A percentile compares a stretch with the other conserved stretches of the same genome.
Conservation (phyloP, 2,329 filamentous ascomycete genomes). For the Aspergillus ochraceus region DNA sequence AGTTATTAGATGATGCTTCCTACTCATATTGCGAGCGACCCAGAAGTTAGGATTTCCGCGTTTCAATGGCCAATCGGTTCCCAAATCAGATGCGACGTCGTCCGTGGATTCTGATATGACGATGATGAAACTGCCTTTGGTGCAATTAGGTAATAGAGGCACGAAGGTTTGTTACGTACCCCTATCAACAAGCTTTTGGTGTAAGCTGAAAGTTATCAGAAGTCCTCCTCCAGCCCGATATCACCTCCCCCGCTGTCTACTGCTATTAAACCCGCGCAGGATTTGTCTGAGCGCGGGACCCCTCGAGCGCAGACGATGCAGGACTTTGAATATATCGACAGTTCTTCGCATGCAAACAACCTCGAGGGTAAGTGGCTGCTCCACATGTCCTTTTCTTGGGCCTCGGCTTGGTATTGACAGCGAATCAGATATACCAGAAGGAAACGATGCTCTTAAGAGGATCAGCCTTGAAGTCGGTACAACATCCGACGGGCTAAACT, state of each 20-base stretch:
- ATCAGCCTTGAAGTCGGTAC: conserved; percentile 19
- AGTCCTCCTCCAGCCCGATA: conserved; percentile 44
- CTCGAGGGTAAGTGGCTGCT: conserved; percentile 63
- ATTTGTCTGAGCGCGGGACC: conserved; percentile 69
- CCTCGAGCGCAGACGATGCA: conserved; percentile 80
- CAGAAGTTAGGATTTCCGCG: conserved; percentile 9
- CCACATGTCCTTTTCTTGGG: not conserved
- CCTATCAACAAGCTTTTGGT: not conserved
- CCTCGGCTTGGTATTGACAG: conserved; percentile 20
- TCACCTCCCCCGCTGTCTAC: conserved; percentile 74
- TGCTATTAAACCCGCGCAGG: conserved; percentile 65
- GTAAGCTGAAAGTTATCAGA: conserved; percentile 18
- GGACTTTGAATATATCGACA: conserved; percentile 62
- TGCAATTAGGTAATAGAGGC: conserved; percentile 16
- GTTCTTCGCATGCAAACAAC: conserved; percentile 64
- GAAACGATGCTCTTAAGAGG: conserved; percentile 18
- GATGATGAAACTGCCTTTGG: not conserved
- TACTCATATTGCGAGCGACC: not conserved
- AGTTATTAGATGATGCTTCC: not conserved
- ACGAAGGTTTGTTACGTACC: not conserved
- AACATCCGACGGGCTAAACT: conserved; percentile 23
- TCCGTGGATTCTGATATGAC: conserved; percentile 1
- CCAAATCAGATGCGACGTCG: conserved; percentile 7
- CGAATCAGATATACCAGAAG: conserved; percentile 35
- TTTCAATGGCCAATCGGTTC: conserved; percentile 8